Base-by-base conservation (phyloP, 129 eudicot species). In the Artemisia annua region DNA sequence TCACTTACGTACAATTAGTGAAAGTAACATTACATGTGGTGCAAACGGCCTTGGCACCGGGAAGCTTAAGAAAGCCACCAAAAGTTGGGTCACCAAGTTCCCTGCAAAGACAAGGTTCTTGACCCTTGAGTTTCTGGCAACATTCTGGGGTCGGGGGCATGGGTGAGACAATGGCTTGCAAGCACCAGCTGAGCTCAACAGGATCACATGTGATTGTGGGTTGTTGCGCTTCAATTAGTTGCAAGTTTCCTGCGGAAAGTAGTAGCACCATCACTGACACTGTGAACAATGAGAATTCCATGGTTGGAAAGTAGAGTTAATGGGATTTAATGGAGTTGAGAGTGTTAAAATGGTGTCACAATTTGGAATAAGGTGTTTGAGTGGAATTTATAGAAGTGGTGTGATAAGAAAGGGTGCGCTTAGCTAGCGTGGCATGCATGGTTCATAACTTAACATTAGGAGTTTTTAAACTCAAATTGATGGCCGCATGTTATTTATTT, bases 341-440 rank as follows among this genome's bases (percentile, higher is more conserved):
- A 67, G 52, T 46, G 43, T 26, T 61, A 15, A 7, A 7, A 46
- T 48, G 51, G 53, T 63, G 54, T 43, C 11, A 53, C 13, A 54
- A 35, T 5, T 35, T 35, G 44, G 44, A 35, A 1, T 35, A 35
- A 35, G 44, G 44, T 35, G 8, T 35, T 35, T 35, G 44, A 35
- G 10, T 35, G 0, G 44, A 75, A 75, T 75, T 55, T 75, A 66
- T 75, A 75, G 79, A 54, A 73, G 79, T 67, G 18, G 67, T 55
- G 20, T 1, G 12, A 66, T 52, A 8, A 18, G 17, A 52, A 11
- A 11, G 57, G 17, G 16, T 52, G 18, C 14, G 16, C 18, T 51
- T 11, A 10, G 7, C 43, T 11, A 10, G 7, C 43, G 56, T 51
- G 56, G 17, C 56, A 11, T 51, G 17, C 56, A 11, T 51, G 15